Conservation (phyloP, 1,284 basidiomycete species). For the Puccinia novopanici region DNA sequence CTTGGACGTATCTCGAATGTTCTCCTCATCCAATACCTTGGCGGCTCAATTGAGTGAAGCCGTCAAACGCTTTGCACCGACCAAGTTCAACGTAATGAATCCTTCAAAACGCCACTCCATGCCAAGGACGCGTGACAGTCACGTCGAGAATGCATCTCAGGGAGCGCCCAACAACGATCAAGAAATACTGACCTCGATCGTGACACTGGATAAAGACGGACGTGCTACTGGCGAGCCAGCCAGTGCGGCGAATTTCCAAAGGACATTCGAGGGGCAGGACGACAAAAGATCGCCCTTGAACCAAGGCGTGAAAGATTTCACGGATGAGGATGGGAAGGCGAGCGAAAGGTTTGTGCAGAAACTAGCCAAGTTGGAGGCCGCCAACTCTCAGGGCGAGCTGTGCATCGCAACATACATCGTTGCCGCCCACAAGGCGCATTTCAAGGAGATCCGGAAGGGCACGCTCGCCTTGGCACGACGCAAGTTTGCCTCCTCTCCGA, state of each 20-base stretch:
- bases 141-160: not conserved
- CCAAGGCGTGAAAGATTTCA: constrained; percentile 86
- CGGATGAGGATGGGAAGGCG: constrained; percentile 85
- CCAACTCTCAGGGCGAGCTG: constrained; percentile 83
- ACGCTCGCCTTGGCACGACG: constrained; percentile 15
- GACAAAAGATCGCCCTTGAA: constrained; percentile 76
- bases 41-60: constrained; percentile 17
- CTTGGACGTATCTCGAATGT: constrained; percentile 1
- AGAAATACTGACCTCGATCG: constrained; percentile 10
- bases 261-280: constrained; percentile 84
- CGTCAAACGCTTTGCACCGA: not conserved
- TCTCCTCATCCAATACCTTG: not conserved
- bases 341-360: constrained; percentile 85
- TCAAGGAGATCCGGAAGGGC: constrained; percentile 70
- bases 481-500: constrained; percentile 27
- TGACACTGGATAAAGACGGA: not conserved
- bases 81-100: not conserved
- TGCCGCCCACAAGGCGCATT: constrained; percentile 85
- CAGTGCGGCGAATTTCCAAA: constrained; percentile 72
- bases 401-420: constrained; percentile 85
- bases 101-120: not conserved
- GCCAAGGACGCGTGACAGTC: not conserved
- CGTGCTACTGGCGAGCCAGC: constrained; percentile 60
- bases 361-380: constrained; percentile 72
- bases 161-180: constrained; percentile 23